phyloP scores from a whole-genome alignment of 2,329 filamentous ascomycete species.

The Phialophora chinensis region DNA sequence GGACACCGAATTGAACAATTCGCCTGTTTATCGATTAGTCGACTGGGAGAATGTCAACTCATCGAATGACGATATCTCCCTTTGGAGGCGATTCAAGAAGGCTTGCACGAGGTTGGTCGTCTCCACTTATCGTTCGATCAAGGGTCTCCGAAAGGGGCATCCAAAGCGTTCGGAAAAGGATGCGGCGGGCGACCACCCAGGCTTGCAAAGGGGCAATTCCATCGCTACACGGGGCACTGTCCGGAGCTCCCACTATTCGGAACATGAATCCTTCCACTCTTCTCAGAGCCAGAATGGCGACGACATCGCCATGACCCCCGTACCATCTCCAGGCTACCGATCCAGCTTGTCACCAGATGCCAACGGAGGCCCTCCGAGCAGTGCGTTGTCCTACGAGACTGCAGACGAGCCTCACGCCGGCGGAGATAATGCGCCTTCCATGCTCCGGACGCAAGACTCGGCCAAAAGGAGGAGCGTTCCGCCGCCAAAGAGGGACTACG shows the following conservation, averaged over 20 bases:
- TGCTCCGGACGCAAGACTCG: slow-evolving; percentile 25
- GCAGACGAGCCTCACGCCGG: slow-evolving; percentile 31
- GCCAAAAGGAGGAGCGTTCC: slow-evolving; percentile 34
- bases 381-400: slow-evolving; percentile 40
- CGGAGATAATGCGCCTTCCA: slow-evolving; percentile 32
- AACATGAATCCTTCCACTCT: slow-evolving; percentile 59
- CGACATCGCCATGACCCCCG: slow-evolving; percentile 94
- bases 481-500: slow-evolving; percentile 61
- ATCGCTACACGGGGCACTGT: slow-evolving; percentile 65
- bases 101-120: slow-evolving; percentile 70
- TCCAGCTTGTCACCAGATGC: slow-evolving; percentile 28
- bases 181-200: slow-evolving; percentile 56
- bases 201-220: slow-evolving; percentile 64
- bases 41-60: slow-evolving; percentile 95
- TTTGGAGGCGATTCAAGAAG: slow-evolving; percentile 92
- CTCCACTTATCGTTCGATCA: slow-evolving; percentile 59
- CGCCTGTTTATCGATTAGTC: slow-evolving; percentile 85
- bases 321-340: slow-evolving; percentile 67
- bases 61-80: slow-evolving; percentile 79
- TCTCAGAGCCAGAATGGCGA: slow-evolving; percentile 57
- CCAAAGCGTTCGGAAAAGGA: slow-evolving; percentile 58
- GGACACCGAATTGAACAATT: slow-evolving; percentile 95
- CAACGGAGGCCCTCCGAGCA: slow-evolving; percentile 38
- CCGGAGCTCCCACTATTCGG: slow-evolving; percentile 62
- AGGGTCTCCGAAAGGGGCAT: slow-evolving; percentile 47